Evolutionary conservation across 345 rosid species (phyloP).

Genomic region (Euphorbia tirucalli): DNA sequence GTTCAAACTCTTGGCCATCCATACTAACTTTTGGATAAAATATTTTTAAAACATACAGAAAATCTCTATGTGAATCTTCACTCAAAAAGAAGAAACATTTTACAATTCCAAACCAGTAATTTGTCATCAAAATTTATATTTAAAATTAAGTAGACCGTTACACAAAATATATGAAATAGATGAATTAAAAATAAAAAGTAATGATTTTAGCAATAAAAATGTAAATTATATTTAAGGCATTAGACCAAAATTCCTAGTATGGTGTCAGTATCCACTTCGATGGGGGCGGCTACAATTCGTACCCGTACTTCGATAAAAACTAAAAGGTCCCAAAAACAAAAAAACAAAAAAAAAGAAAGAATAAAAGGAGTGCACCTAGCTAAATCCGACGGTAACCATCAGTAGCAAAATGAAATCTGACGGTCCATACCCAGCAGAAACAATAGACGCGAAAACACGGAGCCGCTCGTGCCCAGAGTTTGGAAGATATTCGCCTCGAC

Average conservation of each 20-base stretch:
- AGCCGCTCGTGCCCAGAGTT: constrained; percentile 79
- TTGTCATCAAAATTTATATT: too few relatives aligned
- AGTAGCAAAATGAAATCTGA: background rate
- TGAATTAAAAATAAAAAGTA: too few relatives aligned
- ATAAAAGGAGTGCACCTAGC: background rate
- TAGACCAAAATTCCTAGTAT: background rate
- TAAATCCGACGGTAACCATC: constrained; percentile 9
- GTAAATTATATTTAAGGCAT: too few relatives aligned
- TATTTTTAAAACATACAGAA: too few relatives aligned
- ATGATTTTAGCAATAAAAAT: too few relatives aligned
- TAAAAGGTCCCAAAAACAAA: background rate
- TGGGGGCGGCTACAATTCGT: constrained; percentile 13
- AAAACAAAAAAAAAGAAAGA: background rate
- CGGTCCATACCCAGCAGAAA: background rate
- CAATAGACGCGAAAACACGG: constrained; percentile 59
- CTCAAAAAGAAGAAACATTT: too few relatives aligned
- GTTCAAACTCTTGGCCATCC: too few relatives aligned
- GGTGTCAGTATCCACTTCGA: constrained; percentile 7
- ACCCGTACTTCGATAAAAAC: constrained; percentile 10
- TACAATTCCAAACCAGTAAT: too few relatives aligned
- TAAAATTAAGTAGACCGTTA: too few relatives aligned
- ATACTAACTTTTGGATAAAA: too few relatives aligned
- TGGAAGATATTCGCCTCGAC: constrained; percentile 50
- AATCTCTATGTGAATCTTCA: too few relatives aligned
- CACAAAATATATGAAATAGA: too few relatives aligned